A percentile compares a stretch with the other conserved stretches of the same genome.
Evolutionary conservation across 805 yeast genomes (phyloP).

Genomic region (Pichia nakasei): DNA sequence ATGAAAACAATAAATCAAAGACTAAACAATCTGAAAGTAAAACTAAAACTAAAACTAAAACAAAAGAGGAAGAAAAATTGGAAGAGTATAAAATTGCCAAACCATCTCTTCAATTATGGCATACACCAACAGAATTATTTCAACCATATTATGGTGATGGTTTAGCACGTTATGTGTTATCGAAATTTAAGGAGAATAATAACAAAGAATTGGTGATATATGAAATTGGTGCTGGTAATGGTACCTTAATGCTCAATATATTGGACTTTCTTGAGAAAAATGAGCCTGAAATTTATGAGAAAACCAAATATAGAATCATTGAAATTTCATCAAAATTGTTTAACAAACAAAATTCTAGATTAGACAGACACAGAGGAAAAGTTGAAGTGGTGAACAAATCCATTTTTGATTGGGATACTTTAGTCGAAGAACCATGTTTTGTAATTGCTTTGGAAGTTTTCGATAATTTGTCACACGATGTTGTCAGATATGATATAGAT

Average conservation of each 20-base stretch:
- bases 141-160: constrained; percentile 83
- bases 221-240: constrained; percentile 89
- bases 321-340: constrained; percentile 63
- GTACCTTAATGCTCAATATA: constrained; percentile 72
- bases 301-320: constrained; percentile 61
- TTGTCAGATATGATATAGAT: constrained; percentile 60
- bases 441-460: constrained; percentile 76
- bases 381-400: constrained; percentile 65
- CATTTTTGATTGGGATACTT: constrained; percentile 62
- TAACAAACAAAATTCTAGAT: constrained; percentile 37
- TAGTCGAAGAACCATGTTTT: constrained; percentile 58
- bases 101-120: constrained; percentile 67
- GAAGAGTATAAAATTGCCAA: constrained; percentile 14
- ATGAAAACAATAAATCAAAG: background rate
- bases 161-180: constrained; percentile 68
- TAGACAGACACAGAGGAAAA: constrained; percentile 37
- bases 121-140: constrained; percentile 81
- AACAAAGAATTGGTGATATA: constrained; percentile 58
- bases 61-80: background rate
- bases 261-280: constrained; percentile 50
- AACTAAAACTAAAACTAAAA: background rate
- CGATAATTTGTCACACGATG: constrained; percentile 79
- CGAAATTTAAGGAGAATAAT: constrained; percentile 64
- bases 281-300: constrained; percentile 66
- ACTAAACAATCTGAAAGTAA: background rate